Evolutionary conservation across 257 asterid genomes (phyloP).

Genomic region (Petunia secreta): DNA sequence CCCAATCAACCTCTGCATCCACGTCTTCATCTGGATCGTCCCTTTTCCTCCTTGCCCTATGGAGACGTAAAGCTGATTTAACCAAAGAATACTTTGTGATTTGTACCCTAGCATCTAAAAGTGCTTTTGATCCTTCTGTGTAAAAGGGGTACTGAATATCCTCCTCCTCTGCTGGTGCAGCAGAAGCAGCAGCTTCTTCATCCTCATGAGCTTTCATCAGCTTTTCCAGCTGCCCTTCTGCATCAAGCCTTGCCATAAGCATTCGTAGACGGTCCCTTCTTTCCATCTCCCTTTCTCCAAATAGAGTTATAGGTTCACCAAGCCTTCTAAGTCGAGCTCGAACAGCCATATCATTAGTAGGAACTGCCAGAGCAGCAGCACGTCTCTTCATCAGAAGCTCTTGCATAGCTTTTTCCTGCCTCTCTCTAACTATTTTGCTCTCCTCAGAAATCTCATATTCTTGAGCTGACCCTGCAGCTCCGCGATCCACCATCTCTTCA

Average conservation of each 20-base stretch:
- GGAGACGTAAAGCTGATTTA: conserved; percentile 78
- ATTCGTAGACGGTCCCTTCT: conserved; percentile 83
- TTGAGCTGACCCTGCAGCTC: conserved; percentile 39
- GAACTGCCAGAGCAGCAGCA: conserved; percentile 92
- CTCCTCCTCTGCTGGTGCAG: conserved; percentile 57
- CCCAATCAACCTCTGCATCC: conserved; percentile 91
- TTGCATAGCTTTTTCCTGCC: conserved; percentile 87
- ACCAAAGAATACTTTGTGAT: conserved; percentile 79
- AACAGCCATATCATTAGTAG: conserved; percentile 89
- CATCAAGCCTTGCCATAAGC: conserved; percentile 82
- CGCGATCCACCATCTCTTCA: conserved; percentile 47
- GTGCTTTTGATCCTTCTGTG: conserved; percentile 82
- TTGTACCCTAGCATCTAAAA: conserved; percentile 68
- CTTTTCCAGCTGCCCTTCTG: conserved; percentile 86
- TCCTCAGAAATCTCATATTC: conserved; percentile 88
- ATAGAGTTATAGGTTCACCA: conserved; percentile 89
- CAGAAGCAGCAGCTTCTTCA: conserved; percentile 68
- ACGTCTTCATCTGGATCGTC: conserved; percentile 97
- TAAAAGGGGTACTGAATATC: conserved; percentile 83
- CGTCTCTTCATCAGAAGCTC: conserved; percentile 86
- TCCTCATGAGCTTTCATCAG: conserved; percentile 97
- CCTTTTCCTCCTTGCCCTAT: conserved; percentile 78
- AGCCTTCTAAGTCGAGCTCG: conserved; percentile 84
- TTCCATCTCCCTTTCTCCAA: conserved; percentile 98
- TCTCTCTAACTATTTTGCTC: conserved; percentile 63